A percentile compares a stretch with the other conserved stretches of the same genome.
Evolutionary conservation across 371 early-diverging fungal species (phyloP).

Genomic region (Amoeboaphelidium protococcarum): DNA sequence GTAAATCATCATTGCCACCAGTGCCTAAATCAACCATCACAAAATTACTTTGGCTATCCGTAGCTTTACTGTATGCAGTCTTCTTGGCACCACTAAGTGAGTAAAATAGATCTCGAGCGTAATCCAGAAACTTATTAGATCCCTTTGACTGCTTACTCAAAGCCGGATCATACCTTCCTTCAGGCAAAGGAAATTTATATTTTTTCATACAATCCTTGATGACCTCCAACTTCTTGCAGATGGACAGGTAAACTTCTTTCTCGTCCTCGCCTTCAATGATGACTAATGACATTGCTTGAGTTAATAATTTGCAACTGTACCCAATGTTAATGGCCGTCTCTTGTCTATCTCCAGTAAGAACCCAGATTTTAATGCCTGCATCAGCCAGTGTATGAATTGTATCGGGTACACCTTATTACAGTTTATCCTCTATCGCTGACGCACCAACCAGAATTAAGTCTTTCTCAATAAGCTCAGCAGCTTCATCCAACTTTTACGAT

Average conservation of each 20-base stretch:
- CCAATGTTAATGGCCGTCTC: slow-evolving; percentile 86
- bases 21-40: too few relatives aligned
- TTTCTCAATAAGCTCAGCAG: slow-evolving; percentile 24
- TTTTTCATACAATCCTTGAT: slow-evolving; percentile 16
- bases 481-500: slow-evolving; percentile 1
- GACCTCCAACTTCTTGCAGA: slow-evolving; percentile 39
- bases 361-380: slow-evolving; percentile 57
- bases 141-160: too few relatives aligned
- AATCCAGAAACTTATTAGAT: too few relatives aligned
- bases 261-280: slow-evolving; percentile 52
- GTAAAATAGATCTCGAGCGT: too few relatives aligned
- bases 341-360: slow-evolving; percentile 75
- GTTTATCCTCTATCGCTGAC: slow-evolving; percentile 94
- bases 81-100: too few relatives aligned
- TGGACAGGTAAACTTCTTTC: slow-evolving; percentile 43
- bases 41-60: too few relatives aligned
- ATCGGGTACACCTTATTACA: slow-evolving; percentile 93
- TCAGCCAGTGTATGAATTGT: slow-evolving; percentile 82
- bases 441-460: slow-evolving; percentile 75
- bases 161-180: not conserved
- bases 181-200: not conserved
- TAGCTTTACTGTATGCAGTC: too few relatives aligned
- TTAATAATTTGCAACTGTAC: slow-evolving; percentile 56
- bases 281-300: slow-evolving; percentile 55
- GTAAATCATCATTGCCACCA: too few relatives aligned